A percentile compares a stretch with the other conserved stretches of the same genome.
Conservation (phyloP, 805 yeast genomes). For the Ogataea pilisensis region DNA sequence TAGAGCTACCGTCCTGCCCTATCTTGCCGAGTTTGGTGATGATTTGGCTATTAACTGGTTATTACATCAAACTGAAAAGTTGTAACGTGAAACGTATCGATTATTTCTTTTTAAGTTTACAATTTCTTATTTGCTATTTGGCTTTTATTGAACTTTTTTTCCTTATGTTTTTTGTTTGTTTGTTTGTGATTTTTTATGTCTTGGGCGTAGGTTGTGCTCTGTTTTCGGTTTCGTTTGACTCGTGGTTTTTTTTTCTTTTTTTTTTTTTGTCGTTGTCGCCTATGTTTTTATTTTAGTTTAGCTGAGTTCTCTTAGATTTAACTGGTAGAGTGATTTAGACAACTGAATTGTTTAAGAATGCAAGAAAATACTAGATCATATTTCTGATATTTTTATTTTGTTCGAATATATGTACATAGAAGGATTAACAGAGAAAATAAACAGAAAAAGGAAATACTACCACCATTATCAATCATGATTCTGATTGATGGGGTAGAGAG, state of each 20-base stretch:
- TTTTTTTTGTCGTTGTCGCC: not conserved
- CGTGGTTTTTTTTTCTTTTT: not conserved
- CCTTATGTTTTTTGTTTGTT: not conserved
- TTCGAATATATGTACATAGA: no score
- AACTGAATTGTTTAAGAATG: no score
- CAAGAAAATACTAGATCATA: no score
- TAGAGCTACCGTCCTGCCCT: conserved; percentile 46
- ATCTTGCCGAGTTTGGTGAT: conserved; percentile 51
- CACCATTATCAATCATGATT: no score
- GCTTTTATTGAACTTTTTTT: not conserved
- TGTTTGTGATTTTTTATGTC: not conserved
- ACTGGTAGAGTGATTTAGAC: no score
- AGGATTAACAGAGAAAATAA: no score
- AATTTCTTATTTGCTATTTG: not conserved
- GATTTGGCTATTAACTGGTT: conserved; percentile 69
- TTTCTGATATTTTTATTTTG: no score
- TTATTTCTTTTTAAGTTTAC: not conserved
- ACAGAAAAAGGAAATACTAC: no score
- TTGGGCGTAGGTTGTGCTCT: not conserved
- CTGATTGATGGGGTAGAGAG: no score
- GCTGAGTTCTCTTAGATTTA: no score
- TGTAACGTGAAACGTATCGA: conserved; percentile 1
- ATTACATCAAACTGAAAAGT: conserved; percentile 53
- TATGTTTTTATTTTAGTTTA: conserved; percentile 4
- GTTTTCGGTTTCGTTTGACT: no score